Percentiles rank a stretch among this genome's conserved stretches.
phyloP scores from a whole-genome alignment of 306 rosid species.

The Astragalus membranaceus region DNA sequence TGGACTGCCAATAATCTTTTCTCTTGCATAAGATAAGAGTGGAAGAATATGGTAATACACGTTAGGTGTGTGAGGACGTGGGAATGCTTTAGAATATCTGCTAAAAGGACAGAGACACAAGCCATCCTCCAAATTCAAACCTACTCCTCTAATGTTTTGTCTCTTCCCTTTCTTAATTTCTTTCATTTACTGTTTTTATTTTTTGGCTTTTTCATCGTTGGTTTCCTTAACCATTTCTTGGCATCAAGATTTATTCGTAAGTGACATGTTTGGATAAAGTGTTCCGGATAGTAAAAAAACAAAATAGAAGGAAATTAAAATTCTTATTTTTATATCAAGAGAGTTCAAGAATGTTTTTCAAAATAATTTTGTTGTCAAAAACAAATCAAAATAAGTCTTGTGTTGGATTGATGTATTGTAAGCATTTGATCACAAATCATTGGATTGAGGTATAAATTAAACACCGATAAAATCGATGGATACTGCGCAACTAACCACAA shows the following conservation, averaged over 20 bases:
- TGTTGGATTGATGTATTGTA: too few species aligned
- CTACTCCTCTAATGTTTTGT: neutral
- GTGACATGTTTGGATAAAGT: neutral
- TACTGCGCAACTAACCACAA: too few species aligned
- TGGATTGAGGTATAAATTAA: too few species aligned
- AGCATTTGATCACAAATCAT: too few species aligned
- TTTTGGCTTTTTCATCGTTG: neutral
- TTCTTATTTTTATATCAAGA: neutral
- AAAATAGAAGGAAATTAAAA: neutral
- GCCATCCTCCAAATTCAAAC: conserved; percentile 10
- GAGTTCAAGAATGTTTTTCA: too few species aligned
- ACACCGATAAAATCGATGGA: too few species aligned
- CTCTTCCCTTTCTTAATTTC: neutral
- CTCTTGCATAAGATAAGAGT: neutral
- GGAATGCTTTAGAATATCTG: too few species aligned
- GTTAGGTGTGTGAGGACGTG: conserved; percentile 18
- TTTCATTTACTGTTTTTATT: neutral
- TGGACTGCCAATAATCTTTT: neutral
- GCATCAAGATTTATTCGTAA: neutral
- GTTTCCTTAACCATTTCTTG: neutral
- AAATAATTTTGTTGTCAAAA: too few species aligned
- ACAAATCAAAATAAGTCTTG: neutral
- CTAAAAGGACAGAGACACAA: neutral
- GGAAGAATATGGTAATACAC: neutral
- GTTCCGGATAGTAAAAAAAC: neutral